Conservation (phyloP, 192 early-diverging fungal genomes). For the Coemansia sp. region DNA sequence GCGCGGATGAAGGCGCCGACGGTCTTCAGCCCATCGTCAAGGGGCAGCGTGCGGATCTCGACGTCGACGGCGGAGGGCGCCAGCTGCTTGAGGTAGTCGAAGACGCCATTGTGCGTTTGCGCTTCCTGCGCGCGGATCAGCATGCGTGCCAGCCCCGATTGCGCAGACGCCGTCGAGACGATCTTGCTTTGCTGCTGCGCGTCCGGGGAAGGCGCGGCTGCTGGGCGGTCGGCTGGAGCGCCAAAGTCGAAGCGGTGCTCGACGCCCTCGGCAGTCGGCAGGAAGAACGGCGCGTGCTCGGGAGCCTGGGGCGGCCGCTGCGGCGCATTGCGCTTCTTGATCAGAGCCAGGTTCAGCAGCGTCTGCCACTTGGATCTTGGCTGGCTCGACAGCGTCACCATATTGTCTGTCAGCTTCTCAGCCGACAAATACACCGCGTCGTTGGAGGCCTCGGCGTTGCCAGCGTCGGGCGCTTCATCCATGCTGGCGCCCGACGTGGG, state of each 20-base stretch:
- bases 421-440: constrained; percentile 32
- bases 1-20: constrained; percentile 71
- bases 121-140: constrained; percentile 36
- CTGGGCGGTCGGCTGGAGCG: constrained; percentile 24
- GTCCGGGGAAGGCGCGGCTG: not conserved
- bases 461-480: no score
- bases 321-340: constrained; percentile 93
- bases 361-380: constrained; percentile 92
- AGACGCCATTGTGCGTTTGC: constrained; percentile 56
- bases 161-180: constrained; percentile 63
- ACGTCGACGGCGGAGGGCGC: constrained; percentile 84
- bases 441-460: no score
- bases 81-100: constrained; percentile 73
- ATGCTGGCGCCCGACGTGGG: constrained; percentile 61
- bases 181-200: constrained; percentile 1
- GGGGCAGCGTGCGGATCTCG: constrained; percentile 77
- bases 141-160: constrained; percentile 61
- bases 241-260: constrained; percentile 66
- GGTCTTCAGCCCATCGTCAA: constrained; percentile 66
- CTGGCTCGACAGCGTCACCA: constrained; percentile 83
- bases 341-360: constrained; percentile 83
- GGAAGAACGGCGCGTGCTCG: constrained; percentile 93
- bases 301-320: constrained; percentile 85
- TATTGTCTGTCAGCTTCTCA: constrained; percentile 73
- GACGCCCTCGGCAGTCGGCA: constrained; percentile 77